A percentile compares a stretch with the other conserved stretches of the same genome.
Evolutionary conservation across 2,329 filamentous ascomycete species (phyloP).

Genomic region (Aspergillus sojae): DNA sequence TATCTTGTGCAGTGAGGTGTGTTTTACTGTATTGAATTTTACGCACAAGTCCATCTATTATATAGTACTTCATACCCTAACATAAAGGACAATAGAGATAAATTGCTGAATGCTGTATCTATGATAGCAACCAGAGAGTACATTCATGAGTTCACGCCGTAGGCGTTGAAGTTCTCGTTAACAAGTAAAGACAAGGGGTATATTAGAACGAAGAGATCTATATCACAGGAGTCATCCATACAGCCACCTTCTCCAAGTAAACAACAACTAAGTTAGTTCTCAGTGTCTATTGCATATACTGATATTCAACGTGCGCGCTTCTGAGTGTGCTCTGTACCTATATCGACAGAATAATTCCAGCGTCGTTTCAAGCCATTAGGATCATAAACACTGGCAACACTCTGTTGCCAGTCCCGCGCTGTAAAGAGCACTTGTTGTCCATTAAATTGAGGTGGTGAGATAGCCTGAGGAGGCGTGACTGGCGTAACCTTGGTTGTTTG

Average conservation of each 20-base stretch:
- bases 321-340: constrained; percentile 29
- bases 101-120: not conserved
- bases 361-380: constrained; percentile 48
- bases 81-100: not conserved
- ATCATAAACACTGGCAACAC: constrained; percentile 52
- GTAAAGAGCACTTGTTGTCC: constrained; percentile 43
- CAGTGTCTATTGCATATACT: not conserved
- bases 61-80: not conserved
- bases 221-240: not conserved
- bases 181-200: not conserved
- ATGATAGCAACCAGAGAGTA: not conserved
- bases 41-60: not conserved
- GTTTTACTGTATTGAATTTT: not conserved
- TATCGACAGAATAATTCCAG: constrained; percentile 45
- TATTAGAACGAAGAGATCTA: not conserved
- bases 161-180: not conserved
- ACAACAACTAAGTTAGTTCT: not conserved
- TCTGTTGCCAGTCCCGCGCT: constrained; percentile 52
- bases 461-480: constrained; percentile 33
- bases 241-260: not conserved
- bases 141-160: not conserved
- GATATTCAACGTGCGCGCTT: constrained; percentile 39
- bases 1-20: not conserved
- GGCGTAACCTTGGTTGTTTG: constrained; percentile 32
- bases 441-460: constrained; percentile 37